Evolutionary conservation across 345 rosid species (phyloP), one percentile per base, ranked within the genome.

Genomic region (Camelina sativa): DNA sequence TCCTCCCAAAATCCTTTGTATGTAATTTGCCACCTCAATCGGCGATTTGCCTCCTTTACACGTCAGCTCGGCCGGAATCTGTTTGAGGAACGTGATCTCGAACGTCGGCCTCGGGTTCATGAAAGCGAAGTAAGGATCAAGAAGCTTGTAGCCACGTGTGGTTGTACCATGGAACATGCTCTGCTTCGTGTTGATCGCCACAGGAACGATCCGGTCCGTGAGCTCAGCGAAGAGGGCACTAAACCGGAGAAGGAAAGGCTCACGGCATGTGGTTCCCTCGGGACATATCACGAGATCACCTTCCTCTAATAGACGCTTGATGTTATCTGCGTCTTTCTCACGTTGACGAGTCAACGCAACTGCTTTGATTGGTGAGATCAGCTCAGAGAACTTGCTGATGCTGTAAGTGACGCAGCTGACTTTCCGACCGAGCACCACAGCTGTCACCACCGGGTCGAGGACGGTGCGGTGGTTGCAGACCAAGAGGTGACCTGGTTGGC

Each of bases 351-450:
- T 82, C 73, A 95, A 78, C 1, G 99, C 99, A n/a, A 95, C 99
- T 0, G 99, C 81, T 69, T 81, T 87, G 67, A 95, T 90, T 0
- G 99, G 99, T 0, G 99, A 90, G 15, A 95, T 92, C 4, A 95
- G 71, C 73, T 92, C 98, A 0, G 91, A 75, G 82, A 89, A 89
- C 65, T 90, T 92, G 78, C 97, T 90, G n/a, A 95, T 92, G 50
- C 99, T 95, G 46, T 95, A 95, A 0, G 99, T 90, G 59, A 95
- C 99, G 56, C 98, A 92, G 61, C 97, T 92, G n/a, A 95, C 82
- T 79, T 95, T 92, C 23, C 99, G 83, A 11, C 91, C 88, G 0
- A 95, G 85, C 3, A 89, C 97, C 0, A 92, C 97, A 1, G 98
- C 97, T 0, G 87, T 92, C 41, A 92, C 87, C 6, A 90, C 90